Percentiles rank a stretch among this genome's conserved stretches.
phyloP scores from a whole-genome alignment of 345 rosid genomes.

The Clausena lansium region DNA sequence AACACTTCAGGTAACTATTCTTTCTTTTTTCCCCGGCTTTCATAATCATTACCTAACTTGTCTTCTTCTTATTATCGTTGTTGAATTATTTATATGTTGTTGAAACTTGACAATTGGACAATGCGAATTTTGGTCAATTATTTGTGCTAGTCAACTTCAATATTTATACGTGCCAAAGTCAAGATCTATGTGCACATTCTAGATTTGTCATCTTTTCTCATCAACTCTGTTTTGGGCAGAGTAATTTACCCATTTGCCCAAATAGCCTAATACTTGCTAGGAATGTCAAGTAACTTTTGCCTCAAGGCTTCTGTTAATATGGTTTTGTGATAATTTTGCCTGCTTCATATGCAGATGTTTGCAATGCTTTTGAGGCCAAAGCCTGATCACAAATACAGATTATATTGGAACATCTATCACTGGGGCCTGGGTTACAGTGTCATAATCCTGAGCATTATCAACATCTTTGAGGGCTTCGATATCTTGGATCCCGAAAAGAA shows the following conservation, averaged over 20 bases:
- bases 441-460: constrained; percentile 55
- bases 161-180: not conserved
- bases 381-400: constrained; percentile 77
- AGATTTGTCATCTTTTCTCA: not conserved
- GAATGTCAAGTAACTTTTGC: not conserved
- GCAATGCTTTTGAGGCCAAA: constrained; percentile 87
- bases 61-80: no score
- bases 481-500: constrained; percentile 46
- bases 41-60: not conserved
- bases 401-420: constrained; percentile 91
- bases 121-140: not conserved
- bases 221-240: not conserved
- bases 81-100: not conserved
- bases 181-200: not conserved
- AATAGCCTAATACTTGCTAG: not conserved
- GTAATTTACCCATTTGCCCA: not conserved
- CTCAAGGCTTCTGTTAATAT: not conserved
- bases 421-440: constrained; percentile 65
- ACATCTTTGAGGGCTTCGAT: constrained; percentile 70
- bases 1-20: constrained; percentile 67
- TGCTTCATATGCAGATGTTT: constrained; percentile 37
- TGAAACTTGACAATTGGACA: not conserved
- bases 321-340: not conserved
- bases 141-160: not conserved
- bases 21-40: not conserved